phyloP scores from a whole-genome alignment of 2,329 filamentous ascomycete species.

The Alternaria viburni region DNA sequence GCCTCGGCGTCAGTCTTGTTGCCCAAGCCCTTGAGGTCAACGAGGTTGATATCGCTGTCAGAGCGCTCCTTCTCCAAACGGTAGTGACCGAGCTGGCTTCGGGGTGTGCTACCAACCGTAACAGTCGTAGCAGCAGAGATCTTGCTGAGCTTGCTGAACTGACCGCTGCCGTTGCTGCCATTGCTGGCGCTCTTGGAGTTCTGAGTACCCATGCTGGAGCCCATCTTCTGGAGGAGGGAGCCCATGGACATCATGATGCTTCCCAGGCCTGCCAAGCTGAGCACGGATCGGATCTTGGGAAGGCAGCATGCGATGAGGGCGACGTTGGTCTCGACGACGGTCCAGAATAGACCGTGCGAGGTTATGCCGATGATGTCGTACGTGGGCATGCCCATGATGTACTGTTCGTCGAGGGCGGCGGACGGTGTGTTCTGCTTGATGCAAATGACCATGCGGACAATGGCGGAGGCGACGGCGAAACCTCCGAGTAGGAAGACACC shows the following conservation, averaged over 20 bases:
- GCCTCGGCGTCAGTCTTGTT: background rate
- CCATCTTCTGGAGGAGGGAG: slow-evolving; percentile 6
- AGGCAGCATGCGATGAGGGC: slow-evolving; percentile 9
- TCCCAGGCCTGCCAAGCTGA: slow-evolving; percentile 1
- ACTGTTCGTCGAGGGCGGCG: background rate
- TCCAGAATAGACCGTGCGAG: slow-evolving; percentile 12
- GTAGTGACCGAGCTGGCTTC: background rate
- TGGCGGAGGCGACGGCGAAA: slow-evolving; percentile 6
- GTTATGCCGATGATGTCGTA: slow-evolving; percentile 13
- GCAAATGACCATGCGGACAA: slow-evolving; percentile 12
- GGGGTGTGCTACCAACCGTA: background rate
- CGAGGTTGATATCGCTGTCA: slow-evolving; percentile 6
- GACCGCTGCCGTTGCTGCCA: background rate
- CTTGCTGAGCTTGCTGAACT: slow-evolving; percentile 6
- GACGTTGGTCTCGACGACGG: slow-evolving; percentile 6
- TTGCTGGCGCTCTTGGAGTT: background rate
- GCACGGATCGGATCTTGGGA: slow-evolving; percentile 1
- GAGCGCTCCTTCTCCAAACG: background rate
- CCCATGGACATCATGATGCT: slow-evolving; percentile 3
- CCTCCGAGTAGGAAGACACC: slow-evolving; percentile 10
- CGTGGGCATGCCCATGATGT: slow-evolving; percentile 12
- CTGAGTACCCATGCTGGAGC: slow-evolving; percentile 7
- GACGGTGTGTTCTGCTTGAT: slow-evolving; percentile 13
- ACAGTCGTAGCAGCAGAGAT: background rate
- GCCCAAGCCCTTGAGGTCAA: slow-evolving; percentile 5